Evolutionary conservation across 129 eudicot genomes (phyloP).

Genomic region (Heracleum sosnowskyi): DNA sequence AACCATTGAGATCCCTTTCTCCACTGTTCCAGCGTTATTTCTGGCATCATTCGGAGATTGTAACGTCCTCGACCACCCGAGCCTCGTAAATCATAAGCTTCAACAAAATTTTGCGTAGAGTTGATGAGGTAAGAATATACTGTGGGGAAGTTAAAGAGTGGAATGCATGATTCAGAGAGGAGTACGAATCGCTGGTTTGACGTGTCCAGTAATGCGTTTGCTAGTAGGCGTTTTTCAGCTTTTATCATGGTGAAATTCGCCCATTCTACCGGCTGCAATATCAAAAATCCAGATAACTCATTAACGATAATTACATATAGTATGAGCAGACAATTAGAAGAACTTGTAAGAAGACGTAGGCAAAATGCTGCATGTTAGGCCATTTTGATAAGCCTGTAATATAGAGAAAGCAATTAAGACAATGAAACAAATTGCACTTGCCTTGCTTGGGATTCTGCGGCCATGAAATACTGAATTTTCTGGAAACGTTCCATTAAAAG

Average conservation of each 20-base stretch:
- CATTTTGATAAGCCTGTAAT: no score
- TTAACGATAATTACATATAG: no score
- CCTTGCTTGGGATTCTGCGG: constrained; percentile 65
- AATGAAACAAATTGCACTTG: constrained; percentile 12
- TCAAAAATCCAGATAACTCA: neutral
- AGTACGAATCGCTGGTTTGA: constrained; percentile 63
- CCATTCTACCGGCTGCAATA: constrained; percentile 57
- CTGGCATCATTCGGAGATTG: constrained; percentile 40
- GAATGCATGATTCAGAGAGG: constrained; percentile 74
- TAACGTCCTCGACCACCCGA: constrained; percentile 65
- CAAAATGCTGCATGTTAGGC: no score
- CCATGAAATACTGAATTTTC: constrained; percentile 48
- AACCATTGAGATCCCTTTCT: constrained; percentile 80
- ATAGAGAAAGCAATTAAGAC: neutral
- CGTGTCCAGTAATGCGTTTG: constrained; percentile 59
- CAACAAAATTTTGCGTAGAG: constrained; percentile 48
- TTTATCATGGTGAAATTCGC: constrained; percentile 63
- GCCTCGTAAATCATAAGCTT: constrained; percentile 45
- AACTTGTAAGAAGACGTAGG: no score
- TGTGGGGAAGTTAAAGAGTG: constrained; percentile 56
- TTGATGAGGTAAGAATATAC: constrained; percentile 42
- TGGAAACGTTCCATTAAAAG: constrained; percentile 39
- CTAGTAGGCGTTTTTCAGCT: constrained; percentile 66
- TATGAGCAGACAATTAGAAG: no score
- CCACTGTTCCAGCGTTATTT: constrained; percentile 39